Base-by-base conservation (phyloP, 805 yeast species). In the Candida takata region DNA sequence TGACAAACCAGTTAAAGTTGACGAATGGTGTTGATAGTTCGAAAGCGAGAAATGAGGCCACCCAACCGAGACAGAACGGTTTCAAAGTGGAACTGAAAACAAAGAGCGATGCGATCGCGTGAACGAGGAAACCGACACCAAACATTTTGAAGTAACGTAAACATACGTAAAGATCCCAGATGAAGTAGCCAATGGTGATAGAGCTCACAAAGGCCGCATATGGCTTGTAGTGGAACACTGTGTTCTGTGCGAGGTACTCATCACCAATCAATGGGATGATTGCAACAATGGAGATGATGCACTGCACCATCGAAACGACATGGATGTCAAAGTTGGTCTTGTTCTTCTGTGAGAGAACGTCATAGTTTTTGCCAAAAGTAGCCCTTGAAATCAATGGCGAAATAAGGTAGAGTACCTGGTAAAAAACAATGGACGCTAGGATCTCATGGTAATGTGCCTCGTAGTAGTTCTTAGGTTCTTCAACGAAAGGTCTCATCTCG, bases 21-120 rank as follows among this genome's bases (percentile, higher is more conserved):
- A 92, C 95, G 61, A 92, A 92, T 8, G 97, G 97, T 2, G 97
- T 84, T 31, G 95, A 81, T 27, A 84, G 70, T 61, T 92, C 98
- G 59, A 83, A 92, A 33, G 84, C 56, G 49, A 92, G 67, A 56
- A 88, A 92, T 15, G 79, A 76, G 2, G 95, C 90, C 19, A 84
- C 72, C 76, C 83, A 81, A 34, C 87, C 81, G 58, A 80, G 77
- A 54, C 85, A 74, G 58, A 78, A 84, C 4, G 96, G 96, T 23
- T 66, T 56, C 41, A 83, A 66, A 2, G 85, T 68, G 35, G 73
- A 59, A 2, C 61, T 51, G 54, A 88, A 84, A 27, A 85, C 95
- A 49, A 72, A 72, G 36, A 86, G 58, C 1, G 97, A 86, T 1
- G 88, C 87, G 27, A 74, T 47, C 0, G 94, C 97, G 55, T 92